These are phyloP conservation scores for Lachancea nothofagi DNA, from an alignment of 805 yeast genomes.

Conservation along the genomic window DNA sequence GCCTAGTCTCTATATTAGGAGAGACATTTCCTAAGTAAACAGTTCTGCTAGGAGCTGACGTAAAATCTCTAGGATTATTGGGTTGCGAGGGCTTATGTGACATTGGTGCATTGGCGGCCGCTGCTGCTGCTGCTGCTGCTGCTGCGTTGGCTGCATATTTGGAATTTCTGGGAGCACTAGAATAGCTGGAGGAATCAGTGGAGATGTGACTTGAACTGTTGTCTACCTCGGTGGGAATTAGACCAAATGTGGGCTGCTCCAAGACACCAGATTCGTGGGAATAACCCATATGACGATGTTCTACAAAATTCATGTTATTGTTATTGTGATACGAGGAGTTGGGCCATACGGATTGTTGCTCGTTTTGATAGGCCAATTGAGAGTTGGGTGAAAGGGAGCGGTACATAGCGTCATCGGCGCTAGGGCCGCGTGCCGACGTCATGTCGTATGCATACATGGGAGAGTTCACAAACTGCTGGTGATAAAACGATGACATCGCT, in stretches of 20 bases:
- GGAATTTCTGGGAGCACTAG: constrained; percentile 5
- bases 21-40: constrained; percentile 90
- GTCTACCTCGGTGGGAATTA: constrained; percentile 10
- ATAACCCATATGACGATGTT: constrained; percentile 1
- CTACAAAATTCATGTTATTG: background rate
- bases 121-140: constrained; percentile 11
- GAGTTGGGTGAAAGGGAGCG: constrained; percentile 6
- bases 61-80: constrained; percentile 31
- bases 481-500: constrained; percentile 6
- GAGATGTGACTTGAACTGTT: constrained; percentile 15
- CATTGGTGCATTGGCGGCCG: constrained; percentile 21
- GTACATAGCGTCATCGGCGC: constrained; percentile 4
- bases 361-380: constrained; percentile 6
- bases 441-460: constrained; percentile 7
- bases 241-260: constrained; percentile 12
- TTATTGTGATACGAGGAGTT: constrained; percentile 3
- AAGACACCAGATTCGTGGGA: background rate
- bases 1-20: constrained; percentile 69
- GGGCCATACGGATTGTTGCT: constrained; percentile 8
- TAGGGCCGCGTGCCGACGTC: background rate
- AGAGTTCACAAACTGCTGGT: constrained; percentile 6
- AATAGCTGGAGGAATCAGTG: constrained; percentile 14
- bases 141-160: constrained; percentile 1
- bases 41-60: constrained; percentile 67
- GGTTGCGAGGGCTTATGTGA: constrained; percentile 16